These are phyloP conservation scores for Leishmania gerbilli DNA, from an alignment of 208 protist genomes.

Conservation along the genomic window DNA sequence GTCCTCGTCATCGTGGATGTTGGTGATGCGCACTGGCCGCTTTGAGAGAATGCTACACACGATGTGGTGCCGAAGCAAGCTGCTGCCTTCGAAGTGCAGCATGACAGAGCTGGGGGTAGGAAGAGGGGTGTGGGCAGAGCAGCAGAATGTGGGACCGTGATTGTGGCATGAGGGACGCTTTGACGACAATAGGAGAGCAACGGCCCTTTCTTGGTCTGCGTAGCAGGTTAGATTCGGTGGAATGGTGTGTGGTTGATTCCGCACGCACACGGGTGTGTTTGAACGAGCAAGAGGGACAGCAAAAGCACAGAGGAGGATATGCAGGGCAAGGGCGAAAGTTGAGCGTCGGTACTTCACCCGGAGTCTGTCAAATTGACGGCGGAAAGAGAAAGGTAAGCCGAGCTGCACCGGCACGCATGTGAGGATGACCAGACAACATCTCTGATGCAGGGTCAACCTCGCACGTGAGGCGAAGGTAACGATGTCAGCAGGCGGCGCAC, in stretches of 20 bases:
- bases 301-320: not conserved
- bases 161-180: not conserved
- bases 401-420: not conserved
- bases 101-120: constrained; percentile 23
- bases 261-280: not conserved
- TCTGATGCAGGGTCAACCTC: not conserved
- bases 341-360: not conserved
- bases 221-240: not conserved
- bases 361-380: not conserved
- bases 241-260: not conserved
- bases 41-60: constrained; percentile 86
- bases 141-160: not conserved
- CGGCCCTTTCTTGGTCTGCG: not conserved
- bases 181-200: not conserved
- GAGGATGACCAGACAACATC: not conserved
- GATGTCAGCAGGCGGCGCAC: not conserved
- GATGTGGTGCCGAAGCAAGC: constrained; percentile 86
- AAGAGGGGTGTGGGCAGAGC: not conserved
- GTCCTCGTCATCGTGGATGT: constrained; percentile 72
- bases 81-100: constrained; percentile 85
- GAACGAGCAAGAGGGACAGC: not conserved
- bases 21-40: constrained; percentile 66
- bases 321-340: not conserved
- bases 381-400: not conserved
- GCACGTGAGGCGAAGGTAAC: not conserved